Conservation (phyloP, 192 early-diverging fungal genomes). For the Coemansia sp. region DNA sequence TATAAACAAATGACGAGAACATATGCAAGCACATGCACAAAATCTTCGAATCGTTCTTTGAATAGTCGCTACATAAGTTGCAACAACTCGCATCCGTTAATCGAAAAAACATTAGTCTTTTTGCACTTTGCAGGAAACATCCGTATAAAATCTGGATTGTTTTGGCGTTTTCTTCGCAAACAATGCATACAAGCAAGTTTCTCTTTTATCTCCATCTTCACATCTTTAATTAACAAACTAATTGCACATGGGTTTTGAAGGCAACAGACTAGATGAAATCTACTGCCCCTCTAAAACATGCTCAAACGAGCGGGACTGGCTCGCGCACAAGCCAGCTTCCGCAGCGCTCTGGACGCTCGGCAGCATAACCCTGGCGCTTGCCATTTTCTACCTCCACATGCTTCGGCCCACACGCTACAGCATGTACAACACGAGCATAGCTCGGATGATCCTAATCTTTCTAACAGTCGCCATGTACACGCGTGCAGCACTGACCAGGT, state of each 20-base stretch:
- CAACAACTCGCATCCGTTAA: no score
- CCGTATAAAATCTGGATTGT: no score
- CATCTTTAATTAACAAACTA: no score
- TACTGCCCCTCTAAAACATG: conserved; percentile 16
- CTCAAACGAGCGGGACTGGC: conserved; percentile 26
- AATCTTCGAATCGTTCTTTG: no score
- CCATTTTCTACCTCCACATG: background rate
- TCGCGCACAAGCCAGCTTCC: conserved; percentile 7
- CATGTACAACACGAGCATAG: background rate
- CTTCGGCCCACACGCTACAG: background rate
- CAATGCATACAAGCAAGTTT: no score
- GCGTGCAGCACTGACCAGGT: conserved; percentile 14
- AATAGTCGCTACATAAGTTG: no score
- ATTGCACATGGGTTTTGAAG: background rate
- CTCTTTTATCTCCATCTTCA: no score
- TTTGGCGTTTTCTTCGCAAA: no score
- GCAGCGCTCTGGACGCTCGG: conserved; percentile 22
- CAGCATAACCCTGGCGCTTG: conserved; percentile 5
- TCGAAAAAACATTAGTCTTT: no score
- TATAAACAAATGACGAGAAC: no score
- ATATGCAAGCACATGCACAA: no score
- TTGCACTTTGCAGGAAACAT: no score
- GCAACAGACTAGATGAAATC: background rate
- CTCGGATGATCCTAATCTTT: conserved; percentile 2
- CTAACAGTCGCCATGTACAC: conserved; percentile 16